A percentile compares a stretch with the other conserved stretches of the same genome.
These are phyloP conservation scores for Scleroderma bovista DNA, from an alignment of 768 basidiomycete species.

Conservation along the genomic window DNA sequence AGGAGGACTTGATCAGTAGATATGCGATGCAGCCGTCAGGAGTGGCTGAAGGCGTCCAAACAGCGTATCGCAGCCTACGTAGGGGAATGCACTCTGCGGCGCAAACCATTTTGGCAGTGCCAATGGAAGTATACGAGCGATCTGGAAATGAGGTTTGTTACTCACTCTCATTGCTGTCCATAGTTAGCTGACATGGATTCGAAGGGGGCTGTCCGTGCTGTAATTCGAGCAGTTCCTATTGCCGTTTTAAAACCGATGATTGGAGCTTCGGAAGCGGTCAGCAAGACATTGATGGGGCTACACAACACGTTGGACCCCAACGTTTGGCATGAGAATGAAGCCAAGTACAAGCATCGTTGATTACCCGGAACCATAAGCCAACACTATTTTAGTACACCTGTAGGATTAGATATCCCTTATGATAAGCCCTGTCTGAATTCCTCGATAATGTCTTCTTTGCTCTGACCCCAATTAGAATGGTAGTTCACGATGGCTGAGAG, in stretches of 20 bases:
- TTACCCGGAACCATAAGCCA: conserved; percentile 4
- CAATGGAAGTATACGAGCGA: conserved; percentile 98
- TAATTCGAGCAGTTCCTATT: conserved; percentile 95
- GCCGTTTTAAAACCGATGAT: conserved; percentile 98
- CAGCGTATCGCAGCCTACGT: conserved; percentile 85
- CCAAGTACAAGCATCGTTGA: conserved; percentile 88
- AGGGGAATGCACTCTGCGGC: conserved; percentile 90
- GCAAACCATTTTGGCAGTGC: conserved; percentile 96
- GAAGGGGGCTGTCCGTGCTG: conserved; percentile 88
- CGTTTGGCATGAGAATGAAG: conserved; percentile 75
- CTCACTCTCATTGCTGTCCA: not conserved
- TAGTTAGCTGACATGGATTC: not conserved
- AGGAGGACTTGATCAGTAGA: conserved; percentile 68
- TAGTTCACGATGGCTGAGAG: no score
- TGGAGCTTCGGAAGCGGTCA: conserved; percentile 93
- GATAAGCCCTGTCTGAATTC: no score
- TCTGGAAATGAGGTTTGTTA: conserved; percentile 79
- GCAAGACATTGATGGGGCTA: conserved; percentile 90
- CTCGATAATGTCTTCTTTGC: no score
- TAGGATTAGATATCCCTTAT: not conserved
- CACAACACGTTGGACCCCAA: conserved; percentile 91
- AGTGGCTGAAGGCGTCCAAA: conserved; percentile 81
- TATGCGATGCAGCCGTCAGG: conserved; percentile 90
- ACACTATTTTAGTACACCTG: not conserved
- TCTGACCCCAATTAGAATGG: no score